phyloP scores from a whole-genome alignment of 345 rosid species.

The Abelmoschus esculentus region DNA sequence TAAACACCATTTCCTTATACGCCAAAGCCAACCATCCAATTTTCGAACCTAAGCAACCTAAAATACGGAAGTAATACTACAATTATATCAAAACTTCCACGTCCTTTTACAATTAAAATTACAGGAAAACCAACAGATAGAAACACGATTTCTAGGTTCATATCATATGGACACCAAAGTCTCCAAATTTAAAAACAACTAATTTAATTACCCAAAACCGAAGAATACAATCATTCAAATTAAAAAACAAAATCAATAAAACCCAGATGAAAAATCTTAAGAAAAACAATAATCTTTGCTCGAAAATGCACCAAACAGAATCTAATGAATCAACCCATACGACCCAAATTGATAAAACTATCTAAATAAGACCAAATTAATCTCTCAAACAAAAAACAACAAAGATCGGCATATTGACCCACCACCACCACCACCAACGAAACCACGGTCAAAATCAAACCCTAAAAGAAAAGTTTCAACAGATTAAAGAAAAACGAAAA shows the following conservation, averaged over 20 bases:
- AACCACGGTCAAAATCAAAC: conserved; percentile 39
- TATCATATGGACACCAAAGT: not conserved
- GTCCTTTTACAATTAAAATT: not conserved
- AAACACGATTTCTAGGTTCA: not conserved
- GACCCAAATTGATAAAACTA: conserved; percentile 7
- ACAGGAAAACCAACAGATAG: not conserved
- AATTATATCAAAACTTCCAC: not conserved
- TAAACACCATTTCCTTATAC: not conserved
- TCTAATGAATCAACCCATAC: conserved; percentile 10
- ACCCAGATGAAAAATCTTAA: conserved; percentile 16
- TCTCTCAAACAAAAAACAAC: conserved; percentile 10
- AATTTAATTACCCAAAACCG: not conserved
- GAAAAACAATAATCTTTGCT: conserved; percentile 14
- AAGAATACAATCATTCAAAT: not conserved
- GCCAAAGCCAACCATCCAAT: not conserved
- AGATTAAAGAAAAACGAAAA: conserved; percentile 2
- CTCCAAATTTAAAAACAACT: not conserved
- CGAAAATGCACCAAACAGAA: conserved; percentile 6
- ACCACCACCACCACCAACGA: too few relatives aligned
- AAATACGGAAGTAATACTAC: not conserved
- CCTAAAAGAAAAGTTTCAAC: conserved; percentile 19
- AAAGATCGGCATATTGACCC: conserved; percentile 26
- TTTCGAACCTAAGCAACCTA: not conserved
- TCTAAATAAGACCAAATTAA: conserved; percentile 12
- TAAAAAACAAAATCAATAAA: conserved; percentile 19